phyloP scores from a whole-genome alignment of 2,329 filamentous ascomycete species.

The Mycosphaerella arachidis region DNA sequence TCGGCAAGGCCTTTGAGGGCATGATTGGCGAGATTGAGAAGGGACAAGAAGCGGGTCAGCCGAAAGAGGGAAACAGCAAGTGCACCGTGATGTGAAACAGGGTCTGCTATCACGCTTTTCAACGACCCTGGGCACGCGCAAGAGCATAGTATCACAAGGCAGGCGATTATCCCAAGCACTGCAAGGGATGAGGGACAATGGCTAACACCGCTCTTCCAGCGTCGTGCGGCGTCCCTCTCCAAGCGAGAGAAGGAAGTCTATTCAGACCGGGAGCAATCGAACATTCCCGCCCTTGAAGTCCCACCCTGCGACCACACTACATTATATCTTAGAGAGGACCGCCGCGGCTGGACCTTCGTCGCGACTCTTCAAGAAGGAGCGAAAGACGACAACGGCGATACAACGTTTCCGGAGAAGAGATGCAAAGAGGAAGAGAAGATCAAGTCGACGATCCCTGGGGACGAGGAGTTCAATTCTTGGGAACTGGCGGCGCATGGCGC shows the following conservation, averaged over 20 bases:
- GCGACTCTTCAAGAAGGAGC: not conserved
- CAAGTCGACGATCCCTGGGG: not conserved
- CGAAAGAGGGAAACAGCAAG: conserved; percentile 74
- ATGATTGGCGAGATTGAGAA: conserved; percentile 95
- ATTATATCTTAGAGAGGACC: not conserved
- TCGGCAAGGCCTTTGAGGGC: conserved; percentile 85
- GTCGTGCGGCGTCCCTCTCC: not conserved
- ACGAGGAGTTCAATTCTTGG: not conserved
- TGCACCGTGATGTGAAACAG: conserved; percentile 72
- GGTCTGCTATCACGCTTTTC: not conserved
- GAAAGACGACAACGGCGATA: not conserved
- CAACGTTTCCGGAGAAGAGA: not conserved
- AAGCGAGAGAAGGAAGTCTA: too few relatives aligned
- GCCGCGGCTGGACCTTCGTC: not conserved
- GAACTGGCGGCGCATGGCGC: not conserved
- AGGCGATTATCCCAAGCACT: not conserved
- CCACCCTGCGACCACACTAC: not conserved
- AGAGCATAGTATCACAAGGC: not conserved
- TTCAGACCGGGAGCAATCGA: not conserved
- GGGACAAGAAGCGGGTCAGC: conserved; percentile 74
- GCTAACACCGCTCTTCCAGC: not conserved
- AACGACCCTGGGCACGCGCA: not conserved
- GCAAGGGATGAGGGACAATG: not conserved
- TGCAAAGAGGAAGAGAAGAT: not conserved
- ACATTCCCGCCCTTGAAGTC: not conserved